A percentile compares a stretch with the other conserved stretches of the same genome.
Evolutionary conservation across 768 basidiomycete genomes (phyloP).

Genomic region (Russula lepida): DNA sequence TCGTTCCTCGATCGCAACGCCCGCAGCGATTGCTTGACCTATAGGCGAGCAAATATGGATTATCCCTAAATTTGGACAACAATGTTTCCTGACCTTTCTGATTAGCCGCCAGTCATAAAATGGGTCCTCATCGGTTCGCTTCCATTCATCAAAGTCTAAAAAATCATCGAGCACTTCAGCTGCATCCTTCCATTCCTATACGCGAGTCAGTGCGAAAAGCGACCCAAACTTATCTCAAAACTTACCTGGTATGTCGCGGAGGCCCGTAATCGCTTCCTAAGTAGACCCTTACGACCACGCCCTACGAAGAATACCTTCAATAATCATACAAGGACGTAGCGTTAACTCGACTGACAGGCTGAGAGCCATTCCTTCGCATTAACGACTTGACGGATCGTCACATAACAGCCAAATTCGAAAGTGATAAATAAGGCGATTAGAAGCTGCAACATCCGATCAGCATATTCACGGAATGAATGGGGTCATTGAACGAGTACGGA

Average conservation of each 20-base stretch:
- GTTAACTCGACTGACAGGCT: constrained; percentile 61
- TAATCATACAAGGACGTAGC: not conserved
- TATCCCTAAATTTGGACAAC: not conserved
- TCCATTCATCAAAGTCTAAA: constrained; percentile 87
- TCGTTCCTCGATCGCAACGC: constrained; percentile 69
- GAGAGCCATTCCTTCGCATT: constrained; percentile 91
- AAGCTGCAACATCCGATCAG: constrained; percentile 37
- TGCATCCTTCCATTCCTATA: constrained; percentile 78
- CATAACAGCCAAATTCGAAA: constrained; percentile 77
- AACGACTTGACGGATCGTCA: constrained; percentile 83
- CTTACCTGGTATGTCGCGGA: constrained; percentile 66
- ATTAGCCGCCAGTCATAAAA: constrained; percentile 92
- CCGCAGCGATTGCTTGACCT: constrained; percentile 70
- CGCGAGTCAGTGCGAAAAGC: not conserved
- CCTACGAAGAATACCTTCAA: constrained; percentile 36
- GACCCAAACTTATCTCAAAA: not conserved
- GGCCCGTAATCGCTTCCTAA: constrained; percentile 67
- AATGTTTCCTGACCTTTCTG: constrained; percentile 45
- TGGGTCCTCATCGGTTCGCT: constrained; percentile 73
- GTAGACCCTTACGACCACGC: constrained; percentile 73
- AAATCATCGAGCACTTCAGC: constrained; percentile 74
- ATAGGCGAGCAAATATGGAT: not conserved
- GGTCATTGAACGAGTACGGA: constrained; percentile 29
- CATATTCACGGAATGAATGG: not conserved
- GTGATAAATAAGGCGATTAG: constrained; percentile 81